A percentile compares a stretch with the other conserved stretches of the same genome.
These are phyloP conservation scores for Geotrichum klebahnii DNA, from an alignment of 1,139 yeast genomes.

Conservation along the genomic window DNA sequence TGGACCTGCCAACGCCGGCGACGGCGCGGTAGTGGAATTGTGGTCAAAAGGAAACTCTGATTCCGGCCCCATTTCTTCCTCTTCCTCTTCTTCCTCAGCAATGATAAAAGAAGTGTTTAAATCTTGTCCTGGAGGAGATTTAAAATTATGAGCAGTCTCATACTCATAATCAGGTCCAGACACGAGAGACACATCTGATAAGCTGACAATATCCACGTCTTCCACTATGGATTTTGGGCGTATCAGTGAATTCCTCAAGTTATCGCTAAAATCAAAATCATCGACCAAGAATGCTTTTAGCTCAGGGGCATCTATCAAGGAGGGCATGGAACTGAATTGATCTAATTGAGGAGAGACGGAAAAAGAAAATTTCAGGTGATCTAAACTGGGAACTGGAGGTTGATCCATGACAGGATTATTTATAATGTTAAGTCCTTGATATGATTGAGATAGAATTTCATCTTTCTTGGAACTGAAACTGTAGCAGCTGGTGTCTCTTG, in stretches of 20 bases:
- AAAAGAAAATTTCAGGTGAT: neutral
- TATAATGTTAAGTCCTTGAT: constrained; percentile 12
- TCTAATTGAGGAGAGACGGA: constrained; percentile 10
- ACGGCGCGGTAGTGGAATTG: too few species aligned
- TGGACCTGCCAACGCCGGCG: too few species aligned
- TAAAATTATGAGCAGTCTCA: neutral
- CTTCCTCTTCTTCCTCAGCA: neutral
- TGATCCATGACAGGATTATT: too few species aligned
- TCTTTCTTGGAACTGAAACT: constrained; percentile 8
- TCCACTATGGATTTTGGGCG: too few species aligned
- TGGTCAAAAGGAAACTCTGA: too few species aligned
- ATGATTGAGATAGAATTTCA: constrained; percentile 10
- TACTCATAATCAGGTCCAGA: neutral
- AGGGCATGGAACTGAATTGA: constrained; percentile 5
- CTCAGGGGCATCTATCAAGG: constrained; percentile 19
- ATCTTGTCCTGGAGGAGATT: neutral
- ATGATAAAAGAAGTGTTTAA: neutral
- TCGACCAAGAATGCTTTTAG: constrained; percentile 16
- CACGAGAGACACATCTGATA: neutral
- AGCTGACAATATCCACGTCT: constrained; percentile 8
- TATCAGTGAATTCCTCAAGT: neutral
- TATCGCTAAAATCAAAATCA: neutral
- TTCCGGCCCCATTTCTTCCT: too few species aligned
- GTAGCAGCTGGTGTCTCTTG: constrained; percentile 8
- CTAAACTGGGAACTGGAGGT: too few species aligned